These are phyloP conservation scores for Candida tammaniensis DNA, from an alignment of 805 yeast genomes.

Conservation along the genomic window DNA sequence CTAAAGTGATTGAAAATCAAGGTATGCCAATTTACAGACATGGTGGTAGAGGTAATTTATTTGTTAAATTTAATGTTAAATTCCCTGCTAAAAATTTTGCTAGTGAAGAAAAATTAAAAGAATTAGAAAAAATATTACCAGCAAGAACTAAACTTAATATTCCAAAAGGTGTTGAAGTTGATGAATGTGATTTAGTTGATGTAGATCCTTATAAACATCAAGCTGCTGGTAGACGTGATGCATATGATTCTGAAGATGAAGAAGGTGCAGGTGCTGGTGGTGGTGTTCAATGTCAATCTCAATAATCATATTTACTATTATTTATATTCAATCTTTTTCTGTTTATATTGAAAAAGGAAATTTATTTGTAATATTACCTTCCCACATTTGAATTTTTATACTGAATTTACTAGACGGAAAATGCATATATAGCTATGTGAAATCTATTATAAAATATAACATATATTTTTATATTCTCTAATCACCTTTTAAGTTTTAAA, in stretches of 20 bases:
- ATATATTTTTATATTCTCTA: too few species aligned
- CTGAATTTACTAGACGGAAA: too few species aligned
- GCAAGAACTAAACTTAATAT: slow-evolving; percentile 58
- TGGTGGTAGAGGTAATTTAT: slow-evolving; percentile 86
- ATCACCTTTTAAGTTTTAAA: too few species aligned
- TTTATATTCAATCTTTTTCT: not conserved
- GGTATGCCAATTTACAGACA: slow-evolving; percentile 97
- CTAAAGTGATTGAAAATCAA: slow-evolving; percentile 82
- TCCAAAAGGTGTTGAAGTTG: slow-evolving; percentile 74
- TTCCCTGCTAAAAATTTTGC: slow-evolving; percentile 82
- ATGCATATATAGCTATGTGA: too few species aligned
- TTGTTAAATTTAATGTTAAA: slow-evolving; percentile 79
- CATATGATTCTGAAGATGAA: slow-evolving; percentile 45
- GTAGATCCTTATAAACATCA: slow-evolving; percentile 64
- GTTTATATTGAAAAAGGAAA: not conserved
- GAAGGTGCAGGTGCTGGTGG: slow-evolving; percentile 55
- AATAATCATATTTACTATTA: slow-evolving; percentile 53
- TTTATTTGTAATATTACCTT: not conserved
- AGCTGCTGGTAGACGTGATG: slow-evolving; percentile 39
- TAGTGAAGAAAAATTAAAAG: slow-evolving; percentile 67
- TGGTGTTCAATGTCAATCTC: slow-evolving; percentile 93
- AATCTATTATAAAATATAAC: too few species aligned
- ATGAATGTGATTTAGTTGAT: slow-evolving; percentile 72
- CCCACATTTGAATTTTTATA: too few species aligned
- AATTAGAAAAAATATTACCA: slow-evolving; percentile 77